Evolutionary conservation across 2,329 filamentous ascomycete genomes (phyloP), one percentile per base, ranked within the genome.

Genomic region (Furcasterigmium sp.): DNA sequence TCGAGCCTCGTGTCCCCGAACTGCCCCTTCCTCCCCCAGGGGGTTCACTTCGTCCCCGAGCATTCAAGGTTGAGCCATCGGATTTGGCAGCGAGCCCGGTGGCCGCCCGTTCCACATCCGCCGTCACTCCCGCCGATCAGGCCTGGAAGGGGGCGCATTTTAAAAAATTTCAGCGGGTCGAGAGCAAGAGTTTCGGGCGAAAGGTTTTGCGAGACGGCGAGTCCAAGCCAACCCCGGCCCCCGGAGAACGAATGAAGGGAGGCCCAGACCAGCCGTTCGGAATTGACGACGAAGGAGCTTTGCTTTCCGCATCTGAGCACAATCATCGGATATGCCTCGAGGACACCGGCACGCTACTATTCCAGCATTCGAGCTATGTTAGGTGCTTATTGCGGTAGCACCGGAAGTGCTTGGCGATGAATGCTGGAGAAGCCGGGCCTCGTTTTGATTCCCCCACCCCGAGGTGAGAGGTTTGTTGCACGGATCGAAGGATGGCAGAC

Each of bases 161-260:
- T 35, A 35, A 37, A 37, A 37, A 37, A 37, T 21, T 37, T 25
- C 35, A 37, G 35, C 35, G 35, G 35, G 35, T n/a, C 35, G 19
- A 13, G 17, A 32, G 34, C 20, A 13, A n/a, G 30, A 6, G 35
- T 37, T n/a, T 37, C 35, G 35, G 35, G 35, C 35, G 35, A 37
- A 37, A 37, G 35, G 35, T 37, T 37, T 37, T 37, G 32, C 32
- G n/a, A 15, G 47, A n/a, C 5, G 11, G 15, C 18, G 32, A 15
- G n/a, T 35, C n/a, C 32, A 11, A 32, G 14, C 29, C 29, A 35
- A 17, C 32, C 32, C 32, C 32, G 32, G 32, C 32, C n/a, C 13
- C 32, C 32, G 32, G 32, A 18, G 17, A 35, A 17, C n/a, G 18
- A 17, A 17, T n/a, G 32, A 35, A 35, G 32, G 32, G 32, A 35